Conservation (phyloP, 108 stramenopile genomes). For the Skeletonema marinoi region DNA sequence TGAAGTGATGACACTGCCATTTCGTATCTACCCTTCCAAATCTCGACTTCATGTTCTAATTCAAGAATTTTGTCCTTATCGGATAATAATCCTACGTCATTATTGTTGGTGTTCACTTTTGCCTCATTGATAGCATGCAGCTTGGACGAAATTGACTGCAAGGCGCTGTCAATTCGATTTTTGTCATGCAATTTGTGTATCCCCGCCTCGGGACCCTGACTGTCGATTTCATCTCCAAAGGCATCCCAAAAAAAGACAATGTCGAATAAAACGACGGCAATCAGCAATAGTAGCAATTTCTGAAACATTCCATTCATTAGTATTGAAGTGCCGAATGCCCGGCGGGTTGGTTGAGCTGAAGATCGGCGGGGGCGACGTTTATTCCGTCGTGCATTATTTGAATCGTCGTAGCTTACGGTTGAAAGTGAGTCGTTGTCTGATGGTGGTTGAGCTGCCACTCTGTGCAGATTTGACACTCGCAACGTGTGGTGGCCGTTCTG, state of each 20-base stretch:
- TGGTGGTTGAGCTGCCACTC: no score
- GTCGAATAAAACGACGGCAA: neutral
- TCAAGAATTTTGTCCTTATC: slow-evolving; percentile 16
- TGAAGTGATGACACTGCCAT: slow-evolving; percentile 8
- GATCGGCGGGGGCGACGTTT: neutral
- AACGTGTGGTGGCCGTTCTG: neutral
- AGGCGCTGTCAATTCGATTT: slow-evolving; percentile 4
- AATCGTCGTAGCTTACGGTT: neutral
- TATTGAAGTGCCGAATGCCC: neutral
- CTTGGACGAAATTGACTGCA: slow-evolving; percentile 2
- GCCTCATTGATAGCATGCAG: slow-evolving; percentile 4
- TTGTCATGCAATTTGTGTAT: slow-evolving; percentile 29
- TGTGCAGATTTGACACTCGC: neutral
- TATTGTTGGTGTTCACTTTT: neutral
- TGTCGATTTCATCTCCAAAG: neutral
- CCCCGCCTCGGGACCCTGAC: slow-evolving; percentile 37
- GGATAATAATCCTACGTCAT: neutral
- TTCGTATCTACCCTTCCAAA: slow-evolving; percentile 19
- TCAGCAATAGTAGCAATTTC: neutral
- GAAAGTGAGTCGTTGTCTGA: neutral
- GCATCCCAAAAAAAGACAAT: neutral
- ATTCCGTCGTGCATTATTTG: neutral
- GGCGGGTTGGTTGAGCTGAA: neutral
- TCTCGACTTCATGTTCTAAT: neutral
- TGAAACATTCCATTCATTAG: neutral